These are phyloP conservation scores for Diaporthe citrichinensis DNA, from an alignment of 2,329 filamentous ascomycete genomes.

Conservation along the genomic window DNA sequence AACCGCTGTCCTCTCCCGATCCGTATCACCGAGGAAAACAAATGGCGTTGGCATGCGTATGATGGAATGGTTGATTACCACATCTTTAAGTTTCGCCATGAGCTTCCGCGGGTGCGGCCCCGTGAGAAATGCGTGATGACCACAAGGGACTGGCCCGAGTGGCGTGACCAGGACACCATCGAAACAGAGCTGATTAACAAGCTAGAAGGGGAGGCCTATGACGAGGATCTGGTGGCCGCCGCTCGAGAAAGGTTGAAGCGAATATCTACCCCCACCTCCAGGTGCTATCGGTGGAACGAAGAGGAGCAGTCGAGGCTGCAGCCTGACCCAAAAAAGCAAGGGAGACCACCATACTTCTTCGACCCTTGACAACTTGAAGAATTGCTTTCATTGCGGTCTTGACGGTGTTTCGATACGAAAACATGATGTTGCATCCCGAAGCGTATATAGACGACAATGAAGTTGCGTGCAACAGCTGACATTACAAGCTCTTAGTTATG, in stretches of 20 bases:
- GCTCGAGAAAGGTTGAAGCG: conserved; percentile 13
- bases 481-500: neutral
- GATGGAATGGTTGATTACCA: neutral
- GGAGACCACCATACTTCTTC: conserved; percentile 30
- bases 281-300: conserved; percentile 4
- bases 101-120: neutral
- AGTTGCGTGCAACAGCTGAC: neutral
- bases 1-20: conserved; percentile 20
- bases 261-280: conserved; percentile 8
- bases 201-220: neutral
- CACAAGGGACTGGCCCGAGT: conserved; percentile 18
- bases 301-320: conserved; percentile 26
- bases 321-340: conserved; percentile 19
- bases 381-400: no score
- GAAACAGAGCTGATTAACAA: neutral
- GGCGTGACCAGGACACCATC: neutral
- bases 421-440: neutral
- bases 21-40: conserved; percentile 17
- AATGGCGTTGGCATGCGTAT: conserved; percentile 25
- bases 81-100: conserved; percentile 23
- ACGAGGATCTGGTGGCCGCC: conserved; percentile 2
- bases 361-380: conserved; percentile 29
- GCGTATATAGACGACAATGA: neutral
- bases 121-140: conserved; percentile 4
- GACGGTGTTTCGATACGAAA: no score